Percentiles rank a stretch among this genome's conserved stretches.
These are phyloP conservation scores for Aspergillus sp. DNA, from an alignment of 2,329 filamentous ascomycete genomes.

Conservation along the genomic window DNA sequence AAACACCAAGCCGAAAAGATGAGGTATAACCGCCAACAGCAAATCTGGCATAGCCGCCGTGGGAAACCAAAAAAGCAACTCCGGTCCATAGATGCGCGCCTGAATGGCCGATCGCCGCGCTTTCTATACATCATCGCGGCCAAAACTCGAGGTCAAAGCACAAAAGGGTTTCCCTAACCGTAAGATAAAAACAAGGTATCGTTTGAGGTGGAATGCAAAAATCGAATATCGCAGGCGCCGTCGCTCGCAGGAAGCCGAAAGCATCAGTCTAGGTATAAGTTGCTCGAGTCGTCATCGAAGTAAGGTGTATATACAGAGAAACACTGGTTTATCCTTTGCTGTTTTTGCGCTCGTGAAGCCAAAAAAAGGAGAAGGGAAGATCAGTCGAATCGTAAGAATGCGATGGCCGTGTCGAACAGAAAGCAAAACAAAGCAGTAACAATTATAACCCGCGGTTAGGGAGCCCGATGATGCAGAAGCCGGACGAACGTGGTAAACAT, in stretches of 20 bases:
- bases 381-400: slow-evolving; percentile 30
- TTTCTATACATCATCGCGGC: slow-evolving; percentile 45
- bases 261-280: slow-evolving; percentile 38
- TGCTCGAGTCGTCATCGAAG: slow-evolving; percentile 39
- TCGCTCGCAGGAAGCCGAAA: slow-evolving; percentile 44
- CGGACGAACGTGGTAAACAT: slow-evolving; percentile 32
- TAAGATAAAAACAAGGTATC: slow-evolving; percentile 41
- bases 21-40: slow-evolving; percentile 26
- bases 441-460: slow-evolving; percentile 41
- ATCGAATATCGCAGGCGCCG: slow-evolving; percentile 45
- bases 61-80: slow-evolving; percentile 38
- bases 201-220: slow-evolving; percentile 36
- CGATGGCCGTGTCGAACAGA: slow-evolving; percentile 32
- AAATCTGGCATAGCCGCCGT: slow-evolving; percentile 34
- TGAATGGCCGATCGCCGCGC: slow-evolving; percentile 39
- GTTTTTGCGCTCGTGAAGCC: slow-evolving; percentile 28
- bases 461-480: slow-evolving; percentile 41
- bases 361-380: slow-evolving; percentile 20
- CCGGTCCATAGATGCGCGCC: slow-evolving; percentile 37
- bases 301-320: slow-evolving; percentile 38
- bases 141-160: slow-evolving; percentile 33
- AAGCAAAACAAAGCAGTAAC: slow-evolving; percentile 31
- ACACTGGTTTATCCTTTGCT: slow-evolving; percentile 34
- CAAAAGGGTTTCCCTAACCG: slow-evolving; percentile 38
- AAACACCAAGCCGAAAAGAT: slow-evolving; percentile 31